Base-by-base conservation (phyloP, 1,284 basidiomycete genomes). In the Trametes versicolor region DNA sequence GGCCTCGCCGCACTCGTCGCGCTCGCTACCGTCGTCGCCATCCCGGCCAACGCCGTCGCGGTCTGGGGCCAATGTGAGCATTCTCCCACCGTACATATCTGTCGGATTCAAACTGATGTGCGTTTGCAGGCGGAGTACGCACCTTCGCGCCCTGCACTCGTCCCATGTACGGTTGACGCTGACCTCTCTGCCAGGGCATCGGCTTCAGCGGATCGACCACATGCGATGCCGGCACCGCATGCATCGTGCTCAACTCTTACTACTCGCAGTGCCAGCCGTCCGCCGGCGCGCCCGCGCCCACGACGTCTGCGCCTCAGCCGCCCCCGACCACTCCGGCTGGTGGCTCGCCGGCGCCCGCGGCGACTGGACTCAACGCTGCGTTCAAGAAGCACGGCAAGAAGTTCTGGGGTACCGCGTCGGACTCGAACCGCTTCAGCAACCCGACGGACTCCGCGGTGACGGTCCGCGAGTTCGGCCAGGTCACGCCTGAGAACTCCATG, bases 401-500 rank as follows among this genome's bases (percentile, higher is more conserved):
- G 15, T 75, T 74, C 72, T 75, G 70, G 65, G 73, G 73, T 32
- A 74, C 74, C 27, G 67, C 69, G 17, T 62, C 73, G 39, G 74
- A 75, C 65, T 69, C 70, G 43, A 71, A 73, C 69, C 69, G 73
- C 32, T 75, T 75, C 69, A 75, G 69, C 67, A 67, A 75, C 66
- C 63, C 74, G 32, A 63, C 57, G 62, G 72, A 75, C 64, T 75
- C 74, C 8, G 57, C 63, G 34, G 73, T 74, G n/a, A 75, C 74
- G 27, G 74, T 71, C 56, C 71, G 73, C 49, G 70, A 77, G 53
- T 80, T 80, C 57, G 78, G 78, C 36, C 72, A 75, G 39, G 63
- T 79, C 53, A 79, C 79, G 15, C 78, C 79, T 1, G 75, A 73
- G 67, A 80, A 80, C 70, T 76, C 74, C 55, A 78, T 79, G 78